These are phyloP conservation scores for Sporodiniella umbellata DNA, from an alignment of 371 early-diverging fungal genomes.

Conservation along the genomic window DNA sequence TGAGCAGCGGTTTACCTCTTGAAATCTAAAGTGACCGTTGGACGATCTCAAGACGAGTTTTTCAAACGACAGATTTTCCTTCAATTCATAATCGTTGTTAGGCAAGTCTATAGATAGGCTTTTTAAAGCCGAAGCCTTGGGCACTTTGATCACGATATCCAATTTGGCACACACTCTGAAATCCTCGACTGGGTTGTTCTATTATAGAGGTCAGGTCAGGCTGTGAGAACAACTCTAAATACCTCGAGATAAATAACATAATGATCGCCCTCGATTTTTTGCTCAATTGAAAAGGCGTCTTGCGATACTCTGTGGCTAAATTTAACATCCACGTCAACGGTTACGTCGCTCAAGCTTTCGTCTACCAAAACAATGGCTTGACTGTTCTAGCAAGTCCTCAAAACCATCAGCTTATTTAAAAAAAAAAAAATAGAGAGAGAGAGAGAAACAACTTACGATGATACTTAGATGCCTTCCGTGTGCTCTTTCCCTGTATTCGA, in stretches of 20 bases:
- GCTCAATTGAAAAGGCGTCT: constrained; percentile 6
- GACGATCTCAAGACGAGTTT: too few species aligned
- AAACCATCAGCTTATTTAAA: too few species aligned
- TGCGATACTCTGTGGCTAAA: constrained; percentile 7
- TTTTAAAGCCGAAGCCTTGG: too few species aligned
- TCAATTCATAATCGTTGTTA: too few species aligned
- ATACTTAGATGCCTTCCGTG: not conserved
- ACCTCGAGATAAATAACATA: constrained; percentile 2
- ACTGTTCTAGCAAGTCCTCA: not conserved
- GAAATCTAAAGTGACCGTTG: too few species aligned
- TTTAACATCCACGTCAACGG: constrained; percentile 4
- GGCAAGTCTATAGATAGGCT: too few species aligned
- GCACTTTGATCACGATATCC: constrained; percentile 3
- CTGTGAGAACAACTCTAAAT: not conserved
- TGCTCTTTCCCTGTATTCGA: constrained; percentile 1
- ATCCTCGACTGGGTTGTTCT: not conserved
- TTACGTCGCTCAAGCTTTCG: not conserved
- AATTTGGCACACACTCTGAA: not conserved
- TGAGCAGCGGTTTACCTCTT: too few species aligned
- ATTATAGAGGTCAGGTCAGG: not conserved
- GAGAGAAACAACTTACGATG: constrained; percentile 2
- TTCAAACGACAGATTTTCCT: too few species aligned
- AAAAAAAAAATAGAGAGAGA: too few species aligned
- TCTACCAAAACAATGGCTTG: not conserved
- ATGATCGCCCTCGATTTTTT: not conserved